phyloP scores from a whole-genome alignment of 352 stramenopile species.

The Elongisporangium prolatum region DNA sequence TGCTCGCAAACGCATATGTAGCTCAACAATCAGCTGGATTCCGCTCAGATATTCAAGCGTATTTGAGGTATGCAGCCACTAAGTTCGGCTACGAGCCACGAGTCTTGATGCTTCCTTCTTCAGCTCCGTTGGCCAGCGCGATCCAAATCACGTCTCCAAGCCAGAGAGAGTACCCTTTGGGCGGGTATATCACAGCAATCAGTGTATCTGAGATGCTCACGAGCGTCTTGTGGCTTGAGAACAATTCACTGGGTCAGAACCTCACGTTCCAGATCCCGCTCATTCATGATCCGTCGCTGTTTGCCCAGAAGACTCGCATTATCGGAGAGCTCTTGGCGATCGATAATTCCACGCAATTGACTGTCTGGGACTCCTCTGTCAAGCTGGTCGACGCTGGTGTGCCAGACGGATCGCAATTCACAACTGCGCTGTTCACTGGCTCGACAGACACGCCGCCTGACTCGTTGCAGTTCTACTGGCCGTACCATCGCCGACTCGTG shows the following conservation, averaged over 20 bases:
- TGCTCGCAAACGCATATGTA: constrained; percentile 22
- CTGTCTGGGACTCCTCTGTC: constrained; percentile 23
- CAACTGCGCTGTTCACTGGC: constrained; percentile 28
- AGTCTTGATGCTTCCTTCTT: constrained; percentile 18
- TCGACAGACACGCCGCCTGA: constrained; percentile 17
- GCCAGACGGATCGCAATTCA: constrained; percentile 61
- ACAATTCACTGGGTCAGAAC: neutral
- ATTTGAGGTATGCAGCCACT: constrained; percentile 43
- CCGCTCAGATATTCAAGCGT: constrained; percentile 39
- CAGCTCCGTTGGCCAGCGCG: constrained; percentile 1
- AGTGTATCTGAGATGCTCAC: constrained; percentile 9
- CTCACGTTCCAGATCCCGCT: constrained; percentile 24
- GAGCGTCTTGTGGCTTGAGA: neutral
- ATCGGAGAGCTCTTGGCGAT: constrained; percentile 39
- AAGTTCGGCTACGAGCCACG: constrained; percentile 50
- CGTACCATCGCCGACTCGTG: constrained; percentile 31
- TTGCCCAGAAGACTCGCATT: constrained; percentile 21
- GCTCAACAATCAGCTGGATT: constrained; percentile 15
- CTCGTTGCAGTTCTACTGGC: constrained; percentile 55
- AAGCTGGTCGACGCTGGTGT: constrained; percentile 18
- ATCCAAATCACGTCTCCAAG: neutral
- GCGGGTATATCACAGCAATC: constrained; percentile 15
- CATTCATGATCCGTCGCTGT: constrained; percentile 18
- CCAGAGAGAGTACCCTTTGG: constrained; percentile 14
- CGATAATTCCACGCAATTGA: constrained; percentile 22